Evolutionary conservation across 768 basidiomycete genomes (phyloP).

Genomic region (Pisolithus albus): DNA sequence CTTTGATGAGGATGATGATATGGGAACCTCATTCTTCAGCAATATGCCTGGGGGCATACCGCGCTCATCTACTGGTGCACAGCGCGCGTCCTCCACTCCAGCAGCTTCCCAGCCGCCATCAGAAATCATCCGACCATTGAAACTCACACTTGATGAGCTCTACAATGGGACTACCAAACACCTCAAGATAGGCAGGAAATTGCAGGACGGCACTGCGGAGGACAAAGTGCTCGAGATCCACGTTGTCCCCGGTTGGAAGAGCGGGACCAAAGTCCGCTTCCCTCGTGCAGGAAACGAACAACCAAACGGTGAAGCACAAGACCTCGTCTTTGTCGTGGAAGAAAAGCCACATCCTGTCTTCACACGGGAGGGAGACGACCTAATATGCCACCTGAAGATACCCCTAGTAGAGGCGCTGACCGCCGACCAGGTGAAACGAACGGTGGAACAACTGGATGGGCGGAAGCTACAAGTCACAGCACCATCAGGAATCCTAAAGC

Average conservation of each 20-base stretch:
- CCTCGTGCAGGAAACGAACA: constrained; percentile 81
- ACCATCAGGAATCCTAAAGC: constrained; percentile 66
- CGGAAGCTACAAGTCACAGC: constrained; percentile 61
- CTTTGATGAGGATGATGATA: constrained; percentile 33
- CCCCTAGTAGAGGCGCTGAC: constrained; percentile 80
- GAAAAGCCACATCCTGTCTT: constrained; percentile 83
- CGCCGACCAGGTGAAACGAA: constrained; percentile 46
- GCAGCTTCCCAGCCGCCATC: constrained; percentile 28
- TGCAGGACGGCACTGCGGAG: constrained; percentile 68
- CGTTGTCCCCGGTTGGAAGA: constrained; percentile 89
- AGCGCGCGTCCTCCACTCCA: constrained; percentile 25
- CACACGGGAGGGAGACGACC: constrained; percentile 75
- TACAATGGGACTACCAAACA: constrained; percentile 82
- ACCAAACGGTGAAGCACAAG: constrained; percentile 61
- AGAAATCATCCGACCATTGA: constrained; percentile 77
- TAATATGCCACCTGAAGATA: constrained; percentile 53
- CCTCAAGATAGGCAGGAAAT: constrained; percentile 75
- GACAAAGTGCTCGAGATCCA: constrained; percentile 81
- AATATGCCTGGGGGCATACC: constrained; percentile 57
- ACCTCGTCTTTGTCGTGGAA: constrained; percentile 95
- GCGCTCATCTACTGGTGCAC: constrained; percentile 25
- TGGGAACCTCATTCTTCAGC: constrained; percentile 32
- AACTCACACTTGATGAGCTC: constrained; percentile 80
- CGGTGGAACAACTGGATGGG: constrained; percentile 73
- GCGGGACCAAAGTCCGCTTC: constrained; percentile 91